Evolutionary conservation across 805 yeast species (phyloP).

Genomic region (Candida maris): DNA sequence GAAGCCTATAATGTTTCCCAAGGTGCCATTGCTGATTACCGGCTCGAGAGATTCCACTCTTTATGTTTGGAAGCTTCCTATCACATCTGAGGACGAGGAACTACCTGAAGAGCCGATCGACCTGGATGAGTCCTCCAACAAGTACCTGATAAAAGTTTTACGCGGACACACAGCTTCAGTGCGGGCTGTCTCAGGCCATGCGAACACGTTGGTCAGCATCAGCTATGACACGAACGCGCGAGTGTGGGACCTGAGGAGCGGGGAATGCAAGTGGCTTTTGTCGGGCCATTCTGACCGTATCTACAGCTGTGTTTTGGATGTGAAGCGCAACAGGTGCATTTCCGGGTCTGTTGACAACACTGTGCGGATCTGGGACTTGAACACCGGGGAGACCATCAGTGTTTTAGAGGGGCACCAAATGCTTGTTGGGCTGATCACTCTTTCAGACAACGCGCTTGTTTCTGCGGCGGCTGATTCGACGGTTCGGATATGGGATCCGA

Average conservation of each 20-base stretch:
- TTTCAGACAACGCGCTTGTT: constrained; percentile 72
- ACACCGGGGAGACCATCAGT: constrained; percentile 63
- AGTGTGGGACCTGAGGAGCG: constrained; percentile 85
- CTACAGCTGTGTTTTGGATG: constrained; percentile 83
- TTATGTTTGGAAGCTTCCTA: constrained; percentile 75
- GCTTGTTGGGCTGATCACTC: constrained; percentile 80
- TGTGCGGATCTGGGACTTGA: constrained; percentile 86
- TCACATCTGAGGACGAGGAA: constrained; percentile 33
- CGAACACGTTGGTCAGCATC: constrained; percentile 80
- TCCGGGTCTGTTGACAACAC: constrained; percentile 91
- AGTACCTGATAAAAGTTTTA: constrained; percentile 64
- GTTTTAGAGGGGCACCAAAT: constrained; percentile 85
- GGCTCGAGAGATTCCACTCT: constrained; percentile 82
- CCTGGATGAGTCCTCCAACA: constrained; percentile 43
- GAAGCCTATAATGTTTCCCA: constrained; percentile 52
- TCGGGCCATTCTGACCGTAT: constrained; percentile 85
- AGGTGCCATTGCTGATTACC: constrained; percentile 69
- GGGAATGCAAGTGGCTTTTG: constrained; percentile 67
- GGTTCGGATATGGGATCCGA: constrained; percentile 89
- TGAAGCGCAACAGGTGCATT: constrained; percentile 70
- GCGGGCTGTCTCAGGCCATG: constrained; percentile 82
- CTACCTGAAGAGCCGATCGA: constrained; percentile 37
- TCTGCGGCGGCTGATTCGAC: constrained; percentile 97
- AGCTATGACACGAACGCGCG: constrained; percentile 87
- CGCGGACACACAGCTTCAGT: constrained; percentile 79